phyloP scores from a whole-genome alignment of 2,329 filamentous ascomycete species.

The Fusarium floridanum region DNA sequence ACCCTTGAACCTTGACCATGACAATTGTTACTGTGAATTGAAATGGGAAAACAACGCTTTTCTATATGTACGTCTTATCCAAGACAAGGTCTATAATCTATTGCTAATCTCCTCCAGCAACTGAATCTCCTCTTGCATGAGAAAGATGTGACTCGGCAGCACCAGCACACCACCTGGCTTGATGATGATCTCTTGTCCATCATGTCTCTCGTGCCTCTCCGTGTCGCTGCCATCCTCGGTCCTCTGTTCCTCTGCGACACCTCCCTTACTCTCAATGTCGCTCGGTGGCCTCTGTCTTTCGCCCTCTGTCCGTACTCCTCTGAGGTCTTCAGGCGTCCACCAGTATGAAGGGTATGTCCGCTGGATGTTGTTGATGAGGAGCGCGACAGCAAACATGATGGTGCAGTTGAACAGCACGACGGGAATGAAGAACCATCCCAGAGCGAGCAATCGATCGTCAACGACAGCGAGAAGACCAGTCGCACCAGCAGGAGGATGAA shows the following conservation, averaged over 20 bases:
- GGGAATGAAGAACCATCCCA: conserved; percentile 79
- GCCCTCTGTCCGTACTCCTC: background rate
- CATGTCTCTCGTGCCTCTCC: conserved; percentile 32
- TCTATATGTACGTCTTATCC: background rate
- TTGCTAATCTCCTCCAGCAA: conserved; percentile 53
- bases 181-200: conserved; percentile 51
- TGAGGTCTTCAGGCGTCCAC: conserved; percentile 67
- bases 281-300: background rate
- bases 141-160: conserved; percentile 52
- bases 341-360: conserved; percentile 77
- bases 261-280: conserved; percentile 35
- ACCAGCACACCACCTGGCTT: conserved; percentile 49
- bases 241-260: conserved; percentile 22
- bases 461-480: conserved; percentile 78
- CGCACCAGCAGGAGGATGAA: conserved; percentile 81
- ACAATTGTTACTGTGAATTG: background rate
- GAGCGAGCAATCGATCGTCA: conserved; percentile 62
- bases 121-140: conserved; percentile 55
- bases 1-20: background rate
- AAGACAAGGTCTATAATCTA: conserved; percentile 43
- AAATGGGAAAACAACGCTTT: background rate
- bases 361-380: conserved; percentile 78
- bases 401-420: conserved; percentile 70
- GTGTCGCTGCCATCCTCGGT: conserved; percentile 30
- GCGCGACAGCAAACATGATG: conserved; percentile 72